Evolutionary conservation across 805 yeast genomes (phyloP), one percentile per base, ranked within the genome.

Genomic region (Tetrapisispora fleetii): DNA sequence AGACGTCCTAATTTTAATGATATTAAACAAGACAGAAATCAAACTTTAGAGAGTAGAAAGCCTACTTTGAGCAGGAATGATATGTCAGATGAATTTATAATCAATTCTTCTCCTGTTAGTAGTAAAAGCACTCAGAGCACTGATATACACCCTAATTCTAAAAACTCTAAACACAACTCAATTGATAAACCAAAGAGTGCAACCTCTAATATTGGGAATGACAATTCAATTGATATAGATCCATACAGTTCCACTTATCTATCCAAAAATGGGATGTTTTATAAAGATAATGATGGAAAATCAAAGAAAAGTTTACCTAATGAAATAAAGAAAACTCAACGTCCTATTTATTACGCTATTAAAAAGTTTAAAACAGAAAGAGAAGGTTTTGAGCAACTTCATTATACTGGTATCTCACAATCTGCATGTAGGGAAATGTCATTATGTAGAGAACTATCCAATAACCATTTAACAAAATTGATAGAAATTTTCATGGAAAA

Each of bases 361-460:
- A 93, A 93, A 65, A 93, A 91, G 70, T 93, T 93, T 74, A 93
- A 93, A 64, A 83, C 89, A 30, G 99, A 95, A 58, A 81, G 87
- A 58, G 95, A 90, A 53, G 91, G 91, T 50, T 73, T 72, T 32
- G 97, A 90, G 59, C 80, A 83, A 24, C 67, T 84, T 11, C 93
- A 85, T 67, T 91, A 89, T 60, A 89, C 97, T 0, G 98, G 99
- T 2, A 86, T 93, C 14, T 88, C 96, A 1, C 99, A 93, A 66
- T 81, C 91, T 58, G 99, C 98, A 1, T 86, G 95, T 42, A 74
- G 99, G 54, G 99, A 95, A 67, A 89, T 95, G 91, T 85, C 96
- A 1, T 71, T 93, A 19, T 93, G 98, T 65, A 76, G 95, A 44
- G 99, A 93, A 63, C 70, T 93, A 47, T 74, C 73, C 53, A 87